Base-by-base conservation (phyloP, 306 rosid species). In the Potentilla sterilis region DNA sequence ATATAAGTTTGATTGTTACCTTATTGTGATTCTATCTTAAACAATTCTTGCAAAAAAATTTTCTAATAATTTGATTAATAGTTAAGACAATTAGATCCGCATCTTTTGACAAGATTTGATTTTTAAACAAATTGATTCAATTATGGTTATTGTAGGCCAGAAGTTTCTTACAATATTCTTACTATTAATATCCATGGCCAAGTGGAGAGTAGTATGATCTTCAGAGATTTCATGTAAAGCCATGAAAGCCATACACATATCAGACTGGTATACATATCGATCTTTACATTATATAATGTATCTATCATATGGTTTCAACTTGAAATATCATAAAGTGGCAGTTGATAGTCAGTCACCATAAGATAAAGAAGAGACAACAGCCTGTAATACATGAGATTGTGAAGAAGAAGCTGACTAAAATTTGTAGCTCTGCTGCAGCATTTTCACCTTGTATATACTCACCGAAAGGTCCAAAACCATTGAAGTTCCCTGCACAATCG, bases 401-500 rank as follows among this genome's bases (percentile, higher is more conserved):
- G 73, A 67, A 71, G 75, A 63, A 65, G 75, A 69, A 48, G 77
- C 71, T 55, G 49, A 72, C 57, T 57, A 52, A 37, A 58, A 22
- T 76, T 41, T 75, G 55, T n/a, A 55, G 58, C 57, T 80, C 80
- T 19, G 6, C 44, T 63, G 89, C 85, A 64, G 41, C 69, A 68
- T 15, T 64, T 82, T 78, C 85, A 67, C 84, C 87, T 73, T 82
- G 85, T 7, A 78, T 69, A 59, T 81, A 85, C 21, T 83, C 85
- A 79, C 83, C 90, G 19, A 70, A 71, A 8, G 76, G 54, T 42
- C 86, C 84, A 77, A 73, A 57, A 57, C 51, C 65, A 74, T 91
- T 86, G 89, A 86, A 88, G 70, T 75, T 75, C 72, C 95, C 97
- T 92, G 37, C 72, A 78, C 58, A 13, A 64, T 64, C 46, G 4